Base-by-base conservation (phyloP, 176 grass and related monocot species). In the Areca catechu region DNA sequence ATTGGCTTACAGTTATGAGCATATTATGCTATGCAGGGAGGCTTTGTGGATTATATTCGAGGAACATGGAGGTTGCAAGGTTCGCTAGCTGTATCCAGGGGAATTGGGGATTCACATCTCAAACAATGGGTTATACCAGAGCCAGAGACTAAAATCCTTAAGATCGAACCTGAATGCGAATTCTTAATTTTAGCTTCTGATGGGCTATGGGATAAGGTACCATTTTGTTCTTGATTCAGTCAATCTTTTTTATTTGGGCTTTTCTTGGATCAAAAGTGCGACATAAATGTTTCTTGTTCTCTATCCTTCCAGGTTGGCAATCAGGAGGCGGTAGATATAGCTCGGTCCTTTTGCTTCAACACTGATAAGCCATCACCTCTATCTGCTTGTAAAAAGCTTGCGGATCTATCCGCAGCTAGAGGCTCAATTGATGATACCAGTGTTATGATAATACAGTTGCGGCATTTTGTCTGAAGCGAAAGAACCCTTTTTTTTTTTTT, bases 41-140 rank as follows among this genome's bases (percentile, higher is more conserved):
- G 94, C 16, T 86, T 85, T 19, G 79, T 99, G 55, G 79, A 93
- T 62, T 93, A 83, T 47, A 69, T 67, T 53, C 84, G 82, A 5
- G 94, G 94, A 50, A 86, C 88, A 76, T 99, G 94, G 94, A 80
- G 94, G 75, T 49, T 99, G 15, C 94, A 99, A 70, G 94, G 94
- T 18, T 89, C 94, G 14, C 60, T 99, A 16, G 88, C 94, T 4
- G 84, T 99, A 20, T 99, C 94, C 4, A 80, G 94, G 52, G 79
- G 81, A 53, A 89, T 99, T 30, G 94, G 94, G 4, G 94, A 99
- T 72, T 73, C 84, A 1, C 88, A 93, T 68, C 69, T 93, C 5
- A 99, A 93, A 74, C 78, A 89, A 61, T 99, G 88, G 94, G 64
- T 99, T 48, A 83, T 99, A 22, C 63, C 88, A 28, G 79, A 89